A percentile compares a stretch with the other conserved stretches of the same genome.
Conservation (phyloP, 768 basidiomycete species). For the Amanita pseudoporphyria region DNA sequence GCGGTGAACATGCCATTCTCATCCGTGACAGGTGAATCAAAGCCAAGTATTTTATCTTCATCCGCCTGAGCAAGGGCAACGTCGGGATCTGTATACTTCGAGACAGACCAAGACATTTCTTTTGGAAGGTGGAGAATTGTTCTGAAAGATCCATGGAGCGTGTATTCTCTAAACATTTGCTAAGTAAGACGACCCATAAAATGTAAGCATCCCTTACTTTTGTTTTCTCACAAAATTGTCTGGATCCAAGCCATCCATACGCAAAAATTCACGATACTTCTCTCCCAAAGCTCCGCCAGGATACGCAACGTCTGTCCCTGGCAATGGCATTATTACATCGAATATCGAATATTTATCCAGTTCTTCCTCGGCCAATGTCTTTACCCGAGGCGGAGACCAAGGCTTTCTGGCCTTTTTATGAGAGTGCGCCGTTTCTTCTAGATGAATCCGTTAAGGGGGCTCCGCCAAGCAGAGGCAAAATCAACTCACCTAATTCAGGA, state of each 20-base stretch:
- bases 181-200: slow-evolving; percentile 3
- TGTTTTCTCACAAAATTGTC: slow-evolving; percentile 86
- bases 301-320: slow-evolving; percentile 90
- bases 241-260: slow-evolving; percentile 82
- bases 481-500: slow-evolving; percentile 15
- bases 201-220: slow-evolving; percentile 40
- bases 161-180: slow-evolving; percentile 62
- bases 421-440: slow-evolving; percentile 17
- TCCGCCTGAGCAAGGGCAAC: slow-evolving; percentile 89
- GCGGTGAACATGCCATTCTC: slow-evolving; percentile 81
- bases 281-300: slow-evolving; percentile 86
- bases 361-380: slow-evolving; percentile 70
- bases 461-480: neutral
- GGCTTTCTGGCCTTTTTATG: slow-evolving; percentile 34
- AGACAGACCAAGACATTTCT: slow-evolving; percentile 69
- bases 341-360: slow-evolving; percentile 78
- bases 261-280: slow-evolving; percentile 72
- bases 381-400: slow-evolving; percentile 65
- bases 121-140: slow-evolving; percentile 82
- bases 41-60: slow-evolving; percentile 83
- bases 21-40: slow-evolving; percentile 57
- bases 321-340: slow-evolving; percentile 96
- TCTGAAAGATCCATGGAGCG: slow-evolving; percentile 87
- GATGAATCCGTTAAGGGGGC: slow-evolving; percentile 7
- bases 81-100: slow-evolving; percentile 91